Conservation (phyloP, 192 early-diverging fungal genomes). For the Coemansia brasiliensis region DNA sequence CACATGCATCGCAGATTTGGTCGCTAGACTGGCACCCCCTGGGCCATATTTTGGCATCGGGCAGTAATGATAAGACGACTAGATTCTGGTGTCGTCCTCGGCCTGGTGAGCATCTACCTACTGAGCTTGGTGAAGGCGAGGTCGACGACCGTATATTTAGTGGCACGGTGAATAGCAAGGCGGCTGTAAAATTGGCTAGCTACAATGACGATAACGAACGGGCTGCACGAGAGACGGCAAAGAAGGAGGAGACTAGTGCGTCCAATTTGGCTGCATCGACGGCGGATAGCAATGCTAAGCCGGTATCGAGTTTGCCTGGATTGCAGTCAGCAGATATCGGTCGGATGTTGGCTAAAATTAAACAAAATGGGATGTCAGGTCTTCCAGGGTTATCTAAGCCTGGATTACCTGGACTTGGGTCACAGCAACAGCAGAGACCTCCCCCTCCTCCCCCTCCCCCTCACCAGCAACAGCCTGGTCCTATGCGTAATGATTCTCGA, state of each 20-base stretch:
- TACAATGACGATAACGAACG: not conserved
- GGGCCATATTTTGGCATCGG: conserved; percentile 91
- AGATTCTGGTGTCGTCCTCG: conserved; percentile 93
- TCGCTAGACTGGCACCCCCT: conserved; percentile 96
- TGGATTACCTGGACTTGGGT: not conserved
- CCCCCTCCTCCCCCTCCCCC: conserved; percentile 12
- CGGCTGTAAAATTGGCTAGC: conserved; percentile 22
- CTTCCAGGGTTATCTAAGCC: conserved; percentile 26
- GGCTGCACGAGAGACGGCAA: no score
- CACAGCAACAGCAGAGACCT: no score
- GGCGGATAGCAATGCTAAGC: not conserved
- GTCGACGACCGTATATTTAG: conserved; percentile 38
- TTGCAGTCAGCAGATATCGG: conserved; percentile 35
- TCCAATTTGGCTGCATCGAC: not conserved
- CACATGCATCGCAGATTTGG: conserved; percentile 90
- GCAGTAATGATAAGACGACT: conserved; percentile 95
- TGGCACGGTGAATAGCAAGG: conserved; percentile 16
- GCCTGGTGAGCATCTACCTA: conserved; percentile 65
- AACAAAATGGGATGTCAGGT: conserved; percentile 17
- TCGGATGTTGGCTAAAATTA: conserved; percentile 44
- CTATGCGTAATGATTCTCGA: conserved; percentile 15
- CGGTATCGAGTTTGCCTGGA: conserved; percentile 17
- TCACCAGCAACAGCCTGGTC: conserved; percentile 10
- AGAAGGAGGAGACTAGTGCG: not conserved
- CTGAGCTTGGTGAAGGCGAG: conserved; percentile 32